Evolutionary conservation across 208 protist genomes (phyloP), one percentile per base, ranked within the genome.

Genomic region (Leishmania gerbilli): DNA sequence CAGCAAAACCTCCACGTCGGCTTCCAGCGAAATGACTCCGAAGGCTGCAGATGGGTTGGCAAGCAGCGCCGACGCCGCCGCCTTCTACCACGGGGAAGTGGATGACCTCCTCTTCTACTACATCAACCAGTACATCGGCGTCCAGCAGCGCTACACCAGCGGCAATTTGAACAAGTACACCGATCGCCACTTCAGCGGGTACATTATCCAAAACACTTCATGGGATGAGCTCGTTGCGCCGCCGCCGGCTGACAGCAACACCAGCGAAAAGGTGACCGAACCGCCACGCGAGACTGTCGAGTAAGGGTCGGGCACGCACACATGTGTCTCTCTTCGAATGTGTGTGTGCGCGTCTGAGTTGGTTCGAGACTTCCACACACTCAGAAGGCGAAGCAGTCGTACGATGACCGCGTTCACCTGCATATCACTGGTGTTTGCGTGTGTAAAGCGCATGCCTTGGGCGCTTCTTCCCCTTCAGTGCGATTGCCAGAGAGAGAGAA

Each of bases 91-190:
- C 74, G 96, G 95, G 24, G 90, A 98, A 75, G 97, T 98, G n/a
- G 97, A 99, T 76, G 93, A 99, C 86, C 80, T 99, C n/a, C 90
- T 99, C n/a, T 97, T 92, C 67, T 98, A 97, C 91, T 99, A 97
- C 85, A 93, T 97, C 55, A 94, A 99, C 85, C 94, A 98, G 84
- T 99, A 98, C 88, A 91, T 98, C 78, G 87, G 87, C 42, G 96
- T 99, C 21, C 98, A 99, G 84, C 81, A 91, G 78, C 82, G 87
- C 15, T 99, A 99, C 88, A 83, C 75, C 31, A 77, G 83, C 19
- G 81, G 90, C 31, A 80, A 76, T n/a, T 74, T 78, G 51, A 88
- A 79, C 69, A 85, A 88, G 56, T 96, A 95, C 88, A 97, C 95
- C 24, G 89, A 91, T 51, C 86, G 93, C 8, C 95, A 97, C 81